phyloP scores from a whole-genome alignment of 495 filamentous ascomycete genomes.

The Penicillium desertorum region DNA sequence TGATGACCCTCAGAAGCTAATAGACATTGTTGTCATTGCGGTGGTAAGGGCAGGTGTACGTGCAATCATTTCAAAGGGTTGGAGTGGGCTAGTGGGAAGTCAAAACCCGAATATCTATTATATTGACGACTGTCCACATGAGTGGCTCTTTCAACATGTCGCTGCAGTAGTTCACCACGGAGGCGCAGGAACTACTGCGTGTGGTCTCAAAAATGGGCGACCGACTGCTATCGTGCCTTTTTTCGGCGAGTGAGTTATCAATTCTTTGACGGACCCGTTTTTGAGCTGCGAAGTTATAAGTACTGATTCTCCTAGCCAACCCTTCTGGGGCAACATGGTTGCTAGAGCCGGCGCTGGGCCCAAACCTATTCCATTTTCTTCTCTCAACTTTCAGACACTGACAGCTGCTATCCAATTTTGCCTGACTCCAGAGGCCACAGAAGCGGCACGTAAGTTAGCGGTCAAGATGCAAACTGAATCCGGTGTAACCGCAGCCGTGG shows the following conservation, averaged over 20 bases:
- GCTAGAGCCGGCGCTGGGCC: not conserved
- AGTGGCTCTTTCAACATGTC: conserved; percentile 63
- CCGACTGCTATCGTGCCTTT: conserved; percentile 61
- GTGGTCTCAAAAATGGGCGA: conserved; percentile 49
- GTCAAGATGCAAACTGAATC: conserved; percentile 64
- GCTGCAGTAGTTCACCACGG: conserved; percentile 63
- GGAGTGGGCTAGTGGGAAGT: conserved; percentile 58
- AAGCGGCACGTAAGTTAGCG: conserved; percentile 59
- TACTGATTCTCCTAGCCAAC: not conserved
- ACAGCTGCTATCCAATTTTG: not conserved
- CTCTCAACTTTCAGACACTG: not conserved
- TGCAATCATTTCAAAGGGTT: conserved; percentile 63
- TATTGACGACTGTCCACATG: conserved; percentile 61
- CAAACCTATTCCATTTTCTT: not conserved
- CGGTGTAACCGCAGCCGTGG: conserved; percentile 71
- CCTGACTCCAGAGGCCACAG: conserved; percentile 51
- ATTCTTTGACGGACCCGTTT: not conserved
- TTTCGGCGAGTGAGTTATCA: conserved; percentile 52
- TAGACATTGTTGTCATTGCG: conserved; percentile 54
- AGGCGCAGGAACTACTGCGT: conserved; percentile 60
- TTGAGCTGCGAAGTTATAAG: not conserved
- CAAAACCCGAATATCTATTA: conserved; percentile 52
- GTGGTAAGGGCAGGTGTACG: conserved; percentile 50
- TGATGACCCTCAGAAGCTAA: conserved; percentile 57
- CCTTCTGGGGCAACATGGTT: conserved; percentile 4